These are phyloP conservation scores for Phialophora tarda DNA, from an alignment of 2,329 filamentous ascomycete species.

Conservation along the genomic window DNA sequence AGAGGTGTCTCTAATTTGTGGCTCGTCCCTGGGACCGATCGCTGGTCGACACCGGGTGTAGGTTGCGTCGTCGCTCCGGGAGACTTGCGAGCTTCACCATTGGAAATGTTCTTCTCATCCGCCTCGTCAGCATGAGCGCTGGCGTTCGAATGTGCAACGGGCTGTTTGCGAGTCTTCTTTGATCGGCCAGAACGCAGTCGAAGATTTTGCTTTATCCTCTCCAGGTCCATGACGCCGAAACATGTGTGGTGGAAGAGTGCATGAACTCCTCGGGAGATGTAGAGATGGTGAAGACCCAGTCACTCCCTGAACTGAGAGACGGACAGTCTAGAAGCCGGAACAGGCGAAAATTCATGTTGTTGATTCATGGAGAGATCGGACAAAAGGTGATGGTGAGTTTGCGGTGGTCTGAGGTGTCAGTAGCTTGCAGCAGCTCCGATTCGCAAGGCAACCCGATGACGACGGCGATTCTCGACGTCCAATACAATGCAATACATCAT, in stretches of 20 bases:
- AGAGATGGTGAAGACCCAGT: background rate
- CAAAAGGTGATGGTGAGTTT: conserved; percentile 31
- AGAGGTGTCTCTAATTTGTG: background rate
- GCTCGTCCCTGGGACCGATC: conserved; percentile 1
- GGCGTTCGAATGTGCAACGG: conserved; percentile 3
- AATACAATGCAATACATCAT: conserved; percentile 13
- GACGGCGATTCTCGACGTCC: conserved; percentile 9
- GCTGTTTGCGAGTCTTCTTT: conserved; percentile 34
- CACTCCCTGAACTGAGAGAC: background rate
- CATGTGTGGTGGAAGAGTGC: background rate
- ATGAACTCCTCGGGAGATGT: background rate
- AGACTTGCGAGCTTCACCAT: background rate
- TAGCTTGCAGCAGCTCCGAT: conserved; percentile 17
- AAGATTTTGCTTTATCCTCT: conserved; percentile 39
- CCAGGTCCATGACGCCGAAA: conserved; percentile 35
- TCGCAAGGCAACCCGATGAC: conserved; percentile 19
- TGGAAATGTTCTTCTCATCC: conserved; percentile 10
- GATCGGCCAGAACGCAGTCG: conserved; percentile 37
- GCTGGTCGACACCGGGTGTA: background rate
- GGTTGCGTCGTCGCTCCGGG: conserved; percentile 3
- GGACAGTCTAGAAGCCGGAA: background rate
- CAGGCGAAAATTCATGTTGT: background rate
- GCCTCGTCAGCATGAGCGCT: background rate
- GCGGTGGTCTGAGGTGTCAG: conserved; percentile 61
- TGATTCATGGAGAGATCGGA: background rate